These are phyloP conservation scores for Begonia masoniana DNA, from an alignment of 306 rosid species.

Conservation along the genomic window DNA sequence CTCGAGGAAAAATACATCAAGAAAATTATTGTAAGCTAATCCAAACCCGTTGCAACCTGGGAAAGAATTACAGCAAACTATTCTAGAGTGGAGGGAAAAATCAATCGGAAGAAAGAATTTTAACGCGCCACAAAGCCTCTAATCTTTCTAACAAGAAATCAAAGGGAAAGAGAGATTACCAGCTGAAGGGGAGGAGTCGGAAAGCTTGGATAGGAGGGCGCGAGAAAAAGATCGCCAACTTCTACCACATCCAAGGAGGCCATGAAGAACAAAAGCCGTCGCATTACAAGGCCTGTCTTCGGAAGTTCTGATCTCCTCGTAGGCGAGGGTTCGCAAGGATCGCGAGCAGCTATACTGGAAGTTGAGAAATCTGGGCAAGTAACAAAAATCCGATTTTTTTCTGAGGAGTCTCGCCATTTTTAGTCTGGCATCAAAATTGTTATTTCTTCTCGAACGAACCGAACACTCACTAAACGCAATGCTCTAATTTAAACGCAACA, in stretches of 20 bases:
- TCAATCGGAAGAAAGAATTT: too few species aligned
- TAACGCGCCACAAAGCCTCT: too few species aligned
- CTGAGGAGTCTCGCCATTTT: slow-evolving; percentile 51
- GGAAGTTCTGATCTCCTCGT: slow-evolving; percentile 51
- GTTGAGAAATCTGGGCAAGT: slow-evolving; percentile 30
- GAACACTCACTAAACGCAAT: too few species aligned
- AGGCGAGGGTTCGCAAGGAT: slow-evolving; percentile 51
- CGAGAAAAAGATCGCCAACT: too few species aligned
- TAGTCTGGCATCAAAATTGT: background rate
- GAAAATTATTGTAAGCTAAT: too few species aligned
- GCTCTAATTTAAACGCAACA: too few species aligned
- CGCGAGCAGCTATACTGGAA: slow-evolving; percentile 11
- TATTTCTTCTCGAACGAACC: background rate
- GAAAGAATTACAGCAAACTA: too few species aligned
- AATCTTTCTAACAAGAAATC: background rate
- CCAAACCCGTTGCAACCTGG: too few species aligned
- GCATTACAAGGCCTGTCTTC: slow-evolving; percentile 40
- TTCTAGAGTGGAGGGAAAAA: too few species aligned
- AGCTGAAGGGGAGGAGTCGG: too few species aligned
- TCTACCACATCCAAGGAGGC: slow-evolving; percentile 74
- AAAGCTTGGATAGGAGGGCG: too few species aligned
- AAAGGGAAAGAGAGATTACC: slow-evolving; percentile 21
- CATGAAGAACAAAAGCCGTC: slow-evolving; percentile 73
- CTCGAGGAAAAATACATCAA: too few species aligned
- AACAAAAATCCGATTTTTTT: slow-evolving; percentile 15